Conservation (phyloP, 2,329 filamentous ascomycete genomes). For the Orbilia blumenaviensis region DNA sequence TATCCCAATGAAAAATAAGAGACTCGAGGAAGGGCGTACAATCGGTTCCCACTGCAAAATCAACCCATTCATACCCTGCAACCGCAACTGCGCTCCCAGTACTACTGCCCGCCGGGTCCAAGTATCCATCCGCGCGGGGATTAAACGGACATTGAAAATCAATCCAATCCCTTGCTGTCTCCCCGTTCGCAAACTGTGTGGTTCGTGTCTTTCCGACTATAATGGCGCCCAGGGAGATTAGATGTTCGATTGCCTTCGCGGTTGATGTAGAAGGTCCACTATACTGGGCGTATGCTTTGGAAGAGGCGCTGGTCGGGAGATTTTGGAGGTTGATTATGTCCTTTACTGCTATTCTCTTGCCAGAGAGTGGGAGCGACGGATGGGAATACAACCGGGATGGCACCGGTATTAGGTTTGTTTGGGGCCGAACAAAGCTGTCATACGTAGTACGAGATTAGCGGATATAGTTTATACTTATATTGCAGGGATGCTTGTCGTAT, state of each 20-base stretch:
- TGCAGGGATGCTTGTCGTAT: too few relatives aligned
- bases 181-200: slow-evolving; percentile 63
- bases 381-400: slow-evolving; percentile 71
- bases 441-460: background rate
- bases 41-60: slow-evolving; percentile 54
- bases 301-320: slow-evolving; percentile 68
- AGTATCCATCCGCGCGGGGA: slow-evolving; percentile 58
- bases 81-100: slow-evolving; percentile 58
- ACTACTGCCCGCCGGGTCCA: slow-evolving; percentile 57
- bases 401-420: slow-evolving; percentile 61
- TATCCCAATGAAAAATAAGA: background rate
- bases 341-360: slow-evolving; percentile 71
- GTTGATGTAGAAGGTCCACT: slow-evolving; percentile 64
- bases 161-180: slow-evolving; percentile 58
- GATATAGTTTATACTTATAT: too few relatives aligned
- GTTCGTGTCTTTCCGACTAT: slow-evolving; percentile 68
- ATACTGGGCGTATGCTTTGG: slow-evolving; percentile 68
- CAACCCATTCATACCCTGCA: slow-evolving; percentile 59
- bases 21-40: slow-evolving; percentile 31
- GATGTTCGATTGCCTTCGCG: slow-evolving; percentile 65
- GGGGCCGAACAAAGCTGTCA: slow-evolving; percentile 19
- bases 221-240: slow-evolving; percentile 70
- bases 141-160: slow-evolving; percentile 59
- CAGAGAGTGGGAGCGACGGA: slow-evolving; percentile 65
- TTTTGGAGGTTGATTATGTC: slow-evolving; percentile 71